Evolutionary conservation across 2,329 filamentous ascomycete species (phyloP).

Genomic region (Fusarium sp.): DNA sequence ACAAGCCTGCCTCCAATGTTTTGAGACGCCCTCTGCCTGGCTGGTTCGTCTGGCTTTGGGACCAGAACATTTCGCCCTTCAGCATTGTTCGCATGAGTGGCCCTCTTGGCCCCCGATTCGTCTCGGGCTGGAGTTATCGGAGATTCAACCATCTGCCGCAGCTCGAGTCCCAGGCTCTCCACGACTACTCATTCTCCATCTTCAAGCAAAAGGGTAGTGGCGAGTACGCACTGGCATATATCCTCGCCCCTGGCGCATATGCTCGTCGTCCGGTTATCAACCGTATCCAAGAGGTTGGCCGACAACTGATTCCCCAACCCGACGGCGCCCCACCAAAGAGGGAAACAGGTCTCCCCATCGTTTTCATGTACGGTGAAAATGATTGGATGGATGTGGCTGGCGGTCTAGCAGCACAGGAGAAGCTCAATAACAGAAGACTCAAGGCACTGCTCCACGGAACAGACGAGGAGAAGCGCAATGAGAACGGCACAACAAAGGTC

Average conservation of each 20-base stretch:
- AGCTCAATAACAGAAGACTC: conserved; percentile 75
- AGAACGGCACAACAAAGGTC: conserved; percentile 87
- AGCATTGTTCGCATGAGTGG: conserved; percentile 89
- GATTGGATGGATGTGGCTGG: conserved; percentile 99
- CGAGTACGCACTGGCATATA: conserved; percentile 92
- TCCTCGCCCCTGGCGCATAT: conserved; percentile 93
- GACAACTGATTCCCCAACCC: conserved; percentile 66
- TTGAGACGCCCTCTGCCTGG: conserved; percentile 74
- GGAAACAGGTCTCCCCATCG: conserved; percentile 80
- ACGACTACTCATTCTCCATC: conserved; percentile 93
- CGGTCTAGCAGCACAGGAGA: conserved; percentile 83
- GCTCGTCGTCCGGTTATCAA: conserved; percentile 89
- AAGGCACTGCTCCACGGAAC: conserved; percentile 71
- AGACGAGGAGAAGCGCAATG: conserved; percentile 74
- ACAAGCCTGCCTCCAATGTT: conserved; percentile 43
- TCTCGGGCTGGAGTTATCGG: conserved; percentile 94
- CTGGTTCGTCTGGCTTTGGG: conserved; percentile 96
- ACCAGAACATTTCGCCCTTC: conserved; percentile 96
- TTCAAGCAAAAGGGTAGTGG: conserved; percentile 93
- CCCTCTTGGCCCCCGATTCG: conserved; percentile 88
- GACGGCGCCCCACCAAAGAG: conserved; percentile 44
- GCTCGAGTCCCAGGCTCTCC: conserved; percentile 84
- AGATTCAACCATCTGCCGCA: conserved; percentile 89
- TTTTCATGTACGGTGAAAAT: conserved; percentile 96
- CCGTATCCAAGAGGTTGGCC: conserved; percentile 85